Conservation (phyloP, 1,284 basidiomycete species). For the Austroboletus novae-zelandiae region DNA sequence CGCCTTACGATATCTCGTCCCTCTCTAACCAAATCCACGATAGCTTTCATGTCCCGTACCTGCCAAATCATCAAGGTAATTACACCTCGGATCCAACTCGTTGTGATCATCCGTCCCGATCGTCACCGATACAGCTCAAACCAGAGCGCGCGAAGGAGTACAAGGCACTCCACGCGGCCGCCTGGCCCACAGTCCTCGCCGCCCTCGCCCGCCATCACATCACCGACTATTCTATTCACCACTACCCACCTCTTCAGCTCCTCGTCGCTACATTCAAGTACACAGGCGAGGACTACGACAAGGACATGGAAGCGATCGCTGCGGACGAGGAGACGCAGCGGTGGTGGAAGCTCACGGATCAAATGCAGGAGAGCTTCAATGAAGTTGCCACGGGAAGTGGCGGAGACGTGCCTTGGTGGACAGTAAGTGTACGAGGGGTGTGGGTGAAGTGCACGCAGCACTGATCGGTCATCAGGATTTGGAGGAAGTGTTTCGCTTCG, state of each 20-base stretch:
- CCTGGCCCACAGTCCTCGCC: conserved; percentile 72
- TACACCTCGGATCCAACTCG: not conserved
- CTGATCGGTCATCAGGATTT: conserved; percentile 39
- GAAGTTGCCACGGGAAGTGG: conserved; percentile 69
- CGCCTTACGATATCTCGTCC: not conserved
- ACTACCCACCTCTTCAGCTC: conserved; percentile 59
- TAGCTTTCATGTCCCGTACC: conserved; percentile 38
- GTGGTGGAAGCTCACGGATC: conserved; percentile 79
- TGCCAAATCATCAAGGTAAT: conserved; percentile 71
- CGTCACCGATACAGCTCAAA: conserved; percentile 46
- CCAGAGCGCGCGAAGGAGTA: conserved; percentile 65
- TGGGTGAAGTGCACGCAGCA: no score
- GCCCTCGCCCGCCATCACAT: conserved; percentile 68
- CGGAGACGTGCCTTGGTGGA: conserved; percentile 70
- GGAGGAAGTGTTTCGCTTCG: conserved; percentile 75
- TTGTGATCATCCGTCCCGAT: not conserved
- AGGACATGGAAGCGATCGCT: conserved; percentile 64
- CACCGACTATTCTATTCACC: conserved; percentile 75
- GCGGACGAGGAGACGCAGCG: conserved; percentile 64
- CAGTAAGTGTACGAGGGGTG: conserved; percentile 35
- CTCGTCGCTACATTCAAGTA: conserved; percentile 74
- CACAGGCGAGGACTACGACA: conserved; percentile 56
- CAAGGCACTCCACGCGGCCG: conserved; percentile 60
- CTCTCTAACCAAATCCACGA: not conserved
- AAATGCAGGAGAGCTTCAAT: conserved; percentile 75